phyloP scores from a whole-genome alignment of 202 grass and related monocot species.

The Miscanthus sacchariflorus region DNA sequence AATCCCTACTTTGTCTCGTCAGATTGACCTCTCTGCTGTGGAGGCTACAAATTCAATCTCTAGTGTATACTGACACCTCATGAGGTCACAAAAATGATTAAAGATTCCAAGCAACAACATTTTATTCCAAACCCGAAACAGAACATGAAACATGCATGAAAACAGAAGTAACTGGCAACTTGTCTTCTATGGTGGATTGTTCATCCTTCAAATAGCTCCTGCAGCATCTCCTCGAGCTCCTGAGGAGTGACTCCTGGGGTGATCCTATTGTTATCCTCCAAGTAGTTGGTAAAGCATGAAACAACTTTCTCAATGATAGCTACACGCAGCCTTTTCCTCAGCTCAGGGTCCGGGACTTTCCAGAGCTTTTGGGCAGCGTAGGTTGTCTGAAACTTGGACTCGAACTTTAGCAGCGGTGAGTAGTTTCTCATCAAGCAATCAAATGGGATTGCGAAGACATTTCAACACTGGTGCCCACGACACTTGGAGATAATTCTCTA shows the following conservation, averaged over 20 bases:
- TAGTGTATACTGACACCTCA: too few relatives aligned
- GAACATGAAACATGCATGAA: too few relatives aligned
- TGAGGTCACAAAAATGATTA: too few relatives aligned
- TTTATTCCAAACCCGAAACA: too few relatives aligned
- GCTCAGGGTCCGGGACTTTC: background rate
- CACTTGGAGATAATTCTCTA: background rate
- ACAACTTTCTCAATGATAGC: background rate
- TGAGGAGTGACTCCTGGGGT: background rate
- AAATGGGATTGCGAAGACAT: background rate
- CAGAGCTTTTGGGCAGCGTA: background rate
- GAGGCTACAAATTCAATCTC: too few relatives aligned
- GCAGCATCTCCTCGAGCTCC: background rate
- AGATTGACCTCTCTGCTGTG: too few relatives aligned
- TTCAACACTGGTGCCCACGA: slow-evolving; percentile 11
- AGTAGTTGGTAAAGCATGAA: background rate
- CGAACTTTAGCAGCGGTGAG: background rate
- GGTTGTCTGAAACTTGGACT: background rate
- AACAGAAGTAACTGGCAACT: too few relatives aligned
- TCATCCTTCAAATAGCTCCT: slow-evolving; percentile 25
- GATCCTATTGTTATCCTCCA: background rate
- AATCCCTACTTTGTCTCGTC: too few relatives aligned
- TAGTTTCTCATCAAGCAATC: background rate
- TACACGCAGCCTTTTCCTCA: background rate
- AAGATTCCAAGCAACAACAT: too few relatives aligned
- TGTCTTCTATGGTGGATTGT: too few relatives aligned